These are phyloP conservation scores for Mortierella sp. DNA, from an alignment of 371 early-diverging fungal species.

Conservation along the genomic window DNA sequence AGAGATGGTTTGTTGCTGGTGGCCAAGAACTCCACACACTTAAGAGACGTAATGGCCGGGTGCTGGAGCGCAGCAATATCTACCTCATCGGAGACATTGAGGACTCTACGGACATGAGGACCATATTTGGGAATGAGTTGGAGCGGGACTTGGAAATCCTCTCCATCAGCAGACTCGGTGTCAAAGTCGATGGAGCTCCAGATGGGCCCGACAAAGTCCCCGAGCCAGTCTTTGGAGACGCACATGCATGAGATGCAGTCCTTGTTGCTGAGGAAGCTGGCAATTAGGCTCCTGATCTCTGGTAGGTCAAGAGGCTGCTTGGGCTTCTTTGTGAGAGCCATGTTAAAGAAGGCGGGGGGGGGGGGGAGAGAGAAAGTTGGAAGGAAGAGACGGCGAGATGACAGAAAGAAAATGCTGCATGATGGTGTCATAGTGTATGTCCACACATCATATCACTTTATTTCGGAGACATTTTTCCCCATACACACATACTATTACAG, in stretches of 20 bases:
- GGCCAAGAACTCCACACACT: background rate
- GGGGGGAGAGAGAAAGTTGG: too few relatives aligned
- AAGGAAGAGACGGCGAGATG: too few relatives aligned
- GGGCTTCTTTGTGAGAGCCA: too few relatives aligned
- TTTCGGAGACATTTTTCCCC: too few relatives aligned
- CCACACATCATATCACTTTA: too few relatives aligned
- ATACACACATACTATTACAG: too few relatives aligned
- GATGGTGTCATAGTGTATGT: too few relatives aligned
- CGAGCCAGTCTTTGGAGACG: background rate
- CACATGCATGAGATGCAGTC: background rate
- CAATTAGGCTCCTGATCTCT: background rate
- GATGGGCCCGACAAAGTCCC: background rate
- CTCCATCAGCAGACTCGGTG: too few relatives aligned
- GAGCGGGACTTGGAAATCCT: background rate
- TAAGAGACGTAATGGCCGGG: background rate
- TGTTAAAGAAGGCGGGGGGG: too few relatives aligned
- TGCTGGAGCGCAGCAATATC: background rate
- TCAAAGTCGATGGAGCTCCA: background rate
- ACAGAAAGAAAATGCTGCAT: too few relatives aligned
- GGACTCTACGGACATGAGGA: background rate
- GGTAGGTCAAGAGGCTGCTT: too few relatives aligned
- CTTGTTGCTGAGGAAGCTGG: background rate
- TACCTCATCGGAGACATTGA: background rate
- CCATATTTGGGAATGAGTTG: background rate
- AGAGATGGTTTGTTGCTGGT: background rate